Evolutionary conservation across 176 grass and related monocot species (phyloP).

Genomic region (Coix lacrymajobi): DNA sequence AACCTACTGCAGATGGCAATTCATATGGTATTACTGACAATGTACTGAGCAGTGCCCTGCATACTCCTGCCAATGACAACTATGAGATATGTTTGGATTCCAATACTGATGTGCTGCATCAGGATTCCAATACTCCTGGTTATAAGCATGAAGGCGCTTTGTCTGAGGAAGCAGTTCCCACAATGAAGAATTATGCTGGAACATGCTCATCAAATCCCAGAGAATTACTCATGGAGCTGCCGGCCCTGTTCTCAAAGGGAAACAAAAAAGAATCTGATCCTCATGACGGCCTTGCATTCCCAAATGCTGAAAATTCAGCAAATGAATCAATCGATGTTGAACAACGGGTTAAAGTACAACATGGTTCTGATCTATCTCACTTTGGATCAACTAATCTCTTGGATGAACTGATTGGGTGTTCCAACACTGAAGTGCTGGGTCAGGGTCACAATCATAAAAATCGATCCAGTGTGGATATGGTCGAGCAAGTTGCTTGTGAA

Average conservation of each 20-base stretch:
- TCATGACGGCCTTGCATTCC: background rate
- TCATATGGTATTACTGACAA: background rate
- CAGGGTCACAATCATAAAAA: background rate
- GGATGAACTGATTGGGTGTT: background rate
- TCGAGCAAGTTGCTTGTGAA: conserved; percentile 1
- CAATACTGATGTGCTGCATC: background rate
- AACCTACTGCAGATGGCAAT: conserved; percentile 10
- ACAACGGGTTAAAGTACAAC: background rate
- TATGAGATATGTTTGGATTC: background rate
- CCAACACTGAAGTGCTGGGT: background rate
- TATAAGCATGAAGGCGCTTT: conserved; percentile 5
- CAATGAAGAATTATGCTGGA: conserved; percentile 18
- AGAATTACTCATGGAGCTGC: conserved; percentile 14
- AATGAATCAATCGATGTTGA: conserved; percentile 1
- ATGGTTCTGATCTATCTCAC: background rate
- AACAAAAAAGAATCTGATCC: background rate
- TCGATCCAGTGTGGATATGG: background rate
- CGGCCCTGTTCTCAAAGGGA: background rate
- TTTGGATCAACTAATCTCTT: background rate
- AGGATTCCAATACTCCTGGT: background rate
- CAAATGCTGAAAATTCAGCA: background rate
- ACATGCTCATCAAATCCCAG: conserved; percentile 14
- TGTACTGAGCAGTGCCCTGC: background rate
- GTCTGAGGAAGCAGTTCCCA: background rate
- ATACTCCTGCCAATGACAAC: background rate